phyloP scores from a whole-genome alignment of 805 yeast genomes.

The Monosporozyma unispora region DNA sequence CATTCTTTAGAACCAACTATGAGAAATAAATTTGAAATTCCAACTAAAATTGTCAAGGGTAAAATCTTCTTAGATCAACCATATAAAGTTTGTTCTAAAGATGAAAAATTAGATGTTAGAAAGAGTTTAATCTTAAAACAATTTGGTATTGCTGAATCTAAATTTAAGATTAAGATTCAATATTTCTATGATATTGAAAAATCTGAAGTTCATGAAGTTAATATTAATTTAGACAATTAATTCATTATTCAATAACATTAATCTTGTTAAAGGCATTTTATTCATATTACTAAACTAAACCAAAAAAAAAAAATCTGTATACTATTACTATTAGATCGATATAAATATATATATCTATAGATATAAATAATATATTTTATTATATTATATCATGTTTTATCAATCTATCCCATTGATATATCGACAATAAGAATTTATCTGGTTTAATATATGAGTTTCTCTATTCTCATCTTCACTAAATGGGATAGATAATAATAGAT shows the following conservation, averaged over 20 bases:
- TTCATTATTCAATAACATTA: not conserved
- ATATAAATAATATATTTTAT: too few relatives aligned
- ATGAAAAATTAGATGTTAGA: constrained; percentile 75
- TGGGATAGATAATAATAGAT: not conserved
- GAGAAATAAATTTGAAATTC: constrained; percentile 81
- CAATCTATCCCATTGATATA: constrained; percentile 11
- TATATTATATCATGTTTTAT: not conserved
- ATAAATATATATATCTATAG: not conserved
- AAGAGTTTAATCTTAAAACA: constrained; percentile 89
- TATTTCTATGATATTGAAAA: constrained; percentile 70
- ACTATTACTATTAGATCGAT: not conserved
- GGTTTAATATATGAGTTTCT: not conserved
- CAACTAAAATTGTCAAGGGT: constrained; percentile 85
- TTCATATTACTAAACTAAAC: not conserved
- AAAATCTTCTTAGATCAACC: constrained; percentile 72
- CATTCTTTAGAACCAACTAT: constrained; percentile 92
- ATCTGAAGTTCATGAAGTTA: constrained; percentile 25
- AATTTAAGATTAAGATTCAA: constrained; percentile 70
- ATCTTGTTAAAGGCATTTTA: not conserved
- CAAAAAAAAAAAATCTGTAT: not conserved
- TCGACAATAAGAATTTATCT: constrained; percentile 23
- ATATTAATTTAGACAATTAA: constrained; percentile 28
- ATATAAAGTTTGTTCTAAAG: constrained; percentile 69
- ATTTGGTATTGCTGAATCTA: constrained; percentile 91
- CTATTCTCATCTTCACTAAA: not conserved